Evolutionary conservation across 352 stramenopile genomes (phyloP), one percentile per base, ranked within the genome.

Genomic region (Phytophthora niederhauseri): DNA sequence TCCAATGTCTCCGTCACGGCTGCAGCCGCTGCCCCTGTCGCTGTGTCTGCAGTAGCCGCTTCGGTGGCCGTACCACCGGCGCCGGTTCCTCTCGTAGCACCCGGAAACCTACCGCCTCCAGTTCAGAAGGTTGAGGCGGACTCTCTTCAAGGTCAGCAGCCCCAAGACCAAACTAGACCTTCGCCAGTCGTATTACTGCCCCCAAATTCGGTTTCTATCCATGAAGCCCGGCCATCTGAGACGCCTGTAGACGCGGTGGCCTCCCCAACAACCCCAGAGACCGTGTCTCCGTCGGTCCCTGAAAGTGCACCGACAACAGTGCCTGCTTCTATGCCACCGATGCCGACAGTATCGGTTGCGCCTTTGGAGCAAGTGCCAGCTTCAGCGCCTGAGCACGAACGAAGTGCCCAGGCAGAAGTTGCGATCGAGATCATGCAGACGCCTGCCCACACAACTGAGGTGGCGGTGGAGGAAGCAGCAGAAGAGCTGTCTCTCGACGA

Each of bases 181-280:
- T 80, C 78, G 41, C 76, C 80, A 17, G 66, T 81, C 24, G 71
- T 80, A n/a, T 61, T 83, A 38, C 61, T 85, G 17, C 70, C 70
- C 34, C 62, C 67, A 2, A 75, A 66, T 68, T 61, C 61, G 14
- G 63, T 57, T 58, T 36, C 63, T 31, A 51, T 28, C 45, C 38
- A 63, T 49, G 57, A 75, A 56, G 55, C 59, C 11, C 53, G 71
- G 9, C 49, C 65, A 52, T 77, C 64, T 4, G 74, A 78, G 36
- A 68, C 63, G 31, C 43, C 43, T 43, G 38, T 62, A 1, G 61
- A 68, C 26, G 30, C 48, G 8, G 55, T 66, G 17, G 34, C 59
- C n/a, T 73, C 66, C 17, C 53, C 63, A n/a, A 41, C 30, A n/a
- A 77, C 56, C 24, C 55, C 51, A 22, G 41, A 68, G 14, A 20